Evolutionary conservation across 106 monocot species (phyloP).

Genomic region (Phalaenopsis equestris): DNA sequence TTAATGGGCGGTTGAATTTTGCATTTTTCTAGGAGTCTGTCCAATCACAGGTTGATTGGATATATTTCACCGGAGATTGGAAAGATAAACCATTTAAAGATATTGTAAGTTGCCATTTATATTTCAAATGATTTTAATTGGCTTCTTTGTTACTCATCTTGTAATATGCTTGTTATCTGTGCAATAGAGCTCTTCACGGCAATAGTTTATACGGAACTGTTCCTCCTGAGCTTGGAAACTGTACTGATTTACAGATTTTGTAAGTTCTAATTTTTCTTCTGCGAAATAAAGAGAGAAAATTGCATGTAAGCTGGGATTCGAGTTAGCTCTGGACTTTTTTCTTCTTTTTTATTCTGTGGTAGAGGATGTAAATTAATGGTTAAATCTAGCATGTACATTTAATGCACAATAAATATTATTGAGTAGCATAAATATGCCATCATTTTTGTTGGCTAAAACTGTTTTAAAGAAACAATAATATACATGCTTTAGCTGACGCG

Average conservation of each 20-base stretch:
- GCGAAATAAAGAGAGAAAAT: background rate
- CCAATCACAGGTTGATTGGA: constrained; percentile 77
- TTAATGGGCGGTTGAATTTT: background rate
- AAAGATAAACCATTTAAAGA: constrained; percentile 58
- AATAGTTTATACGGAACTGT: constrained; percentile 87
- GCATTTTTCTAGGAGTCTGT: constrained; percentile 54
- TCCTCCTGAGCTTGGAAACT: constrained; percentile 83
- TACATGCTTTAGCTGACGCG: background rate
- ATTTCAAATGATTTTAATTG: constrained; percentile 3
- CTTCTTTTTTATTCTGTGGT: background rate
- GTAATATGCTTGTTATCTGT: constrained; percentile 5
- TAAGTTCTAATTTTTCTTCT: constrained; percentile 29
- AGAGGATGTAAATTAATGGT: background rate
- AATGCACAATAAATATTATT: background rate
- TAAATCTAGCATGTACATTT: background rate
- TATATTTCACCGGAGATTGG: constrained; percentile 82
- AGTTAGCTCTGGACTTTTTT: background rate
- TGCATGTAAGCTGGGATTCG: background rate
- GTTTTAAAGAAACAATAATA: background rate
- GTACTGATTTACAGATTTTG: constrained; percentile 74
- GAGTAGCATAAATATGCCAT: background rate
- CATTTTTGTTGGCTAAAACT: background rate
- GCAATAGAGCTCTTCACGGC: constrained; percentile 65
- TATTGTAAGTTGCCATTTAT: constrained; percentile 45
- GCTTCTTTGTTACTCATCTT: background rate